Conservation (phyloP, 2,329 filamentous ascomycete species). For the Pyricularia sp. region DNA sequence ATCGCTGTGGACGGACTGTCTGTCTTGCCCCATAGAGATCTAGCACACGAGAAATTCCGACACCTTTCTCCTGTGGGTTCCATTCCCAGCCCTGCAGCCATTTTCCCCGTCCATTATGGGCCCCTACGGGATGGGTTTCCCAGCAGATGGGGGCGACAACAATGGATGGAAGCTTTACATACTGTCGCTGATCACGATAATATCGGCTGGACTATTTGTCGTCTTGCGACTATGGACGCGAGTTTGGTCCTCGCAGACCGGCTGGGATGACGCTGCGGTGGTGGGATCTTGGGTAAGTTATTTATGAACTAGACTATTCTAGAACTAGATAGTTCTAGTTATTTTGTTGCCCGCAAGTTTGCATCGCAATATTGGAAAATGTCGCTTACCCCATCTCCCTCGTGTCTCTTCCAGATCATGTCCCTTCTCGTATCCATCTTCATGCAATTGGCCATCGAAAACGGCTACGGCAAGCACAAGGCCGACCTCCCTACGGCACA, state of each 20-base stretch:
- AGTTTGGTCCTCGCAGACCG: neutral
- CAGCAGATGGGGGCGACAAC: slow-evolving; percentile 7
- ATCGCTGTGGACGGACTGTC: neutral
- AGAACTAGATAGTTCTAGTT: no score
- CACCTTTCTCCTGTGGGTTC: neutral
- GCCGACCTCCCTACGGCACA: slow-evolving; percentile 4
- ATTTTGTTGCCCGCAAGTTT: no score
- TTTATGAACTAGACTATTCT: neutral
- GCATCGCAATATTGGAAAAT: neutral
- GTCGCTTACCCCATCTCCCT: neutral
- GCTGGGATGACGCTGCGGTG: neutral
- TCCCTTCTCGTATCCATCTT: slow-evolving; percentile 7
- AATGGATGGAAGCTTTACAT: slow-evolving; percentile 9
- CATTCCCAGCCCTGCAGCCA: neutral
- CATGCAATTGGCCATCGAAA: slow-evolving; percentile 10
- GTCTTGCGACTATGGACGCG: neutral
- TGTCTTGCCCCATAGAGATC: neutral
- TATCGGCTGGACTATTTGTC: neutral
- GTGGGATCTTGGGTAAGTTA: slow-evolving; percentile 6
- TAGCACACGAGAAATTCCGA: neutral
- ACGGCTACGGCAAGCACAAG: slow-evolving; percentile 11
- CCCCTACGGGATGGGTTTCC: slow-evolving; percentile 8
- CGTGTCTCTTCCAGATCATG: slow-evolving; percentile 4
- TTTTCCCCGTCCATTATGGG: slow-evolving; percentile 4
- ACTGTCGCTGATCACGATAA: slow-evolving; percentile 7